Evolutionary conservation across 345 rosid species (phyloP).

Genomic region (Brassica rapa): DNA sequence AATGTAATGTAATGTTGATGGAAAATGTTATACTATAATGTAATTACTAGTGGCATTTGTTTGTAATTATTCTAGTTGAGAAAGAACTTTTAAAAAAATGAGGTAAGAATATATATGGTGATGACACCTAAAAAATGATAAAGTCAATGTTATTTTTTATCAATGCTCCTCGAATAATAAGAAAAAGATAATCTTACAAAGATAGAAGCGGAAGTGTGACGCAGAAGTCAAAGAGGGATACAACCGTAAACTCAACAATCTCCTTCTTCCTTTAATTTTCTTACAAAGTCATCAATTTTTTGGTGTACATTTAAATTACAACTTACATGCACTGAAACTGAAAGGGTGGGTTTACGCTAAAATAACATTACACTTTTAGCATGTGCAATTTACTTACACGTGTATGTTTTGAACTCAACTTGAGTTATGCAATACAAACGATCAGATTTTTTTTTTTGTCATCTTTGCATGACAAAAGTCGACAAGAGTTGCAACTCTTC

Average conservation of each 20-base stretch:
- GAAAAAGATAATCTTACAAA: neutral
- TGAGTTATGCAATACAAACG: neutral
- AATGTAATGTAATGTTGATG: too few relatives aligned
- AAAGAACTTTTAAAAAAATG: too few relatives aligned
- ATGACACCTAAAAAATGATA: too few relatives aligned
- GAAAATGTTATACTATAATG: too few relatives aligned
- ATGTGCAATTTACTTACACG: neutral
- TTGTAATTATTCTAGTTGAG: too few relatives aligned
- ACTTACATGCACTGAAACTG: neutral
- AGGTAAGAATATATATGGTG: too few relatives aligned
- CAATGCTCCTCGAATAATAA: too few relatives aligned
- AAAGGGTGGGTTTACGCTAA: neutral
- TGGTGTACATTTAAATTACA: neutral
- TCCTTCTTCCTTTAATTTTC: neutral
- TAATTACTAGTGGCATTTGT: too few relatives aligned
- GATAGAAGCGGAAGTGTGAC: conserved; percentile 17
- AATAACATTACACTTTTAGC: neutral
- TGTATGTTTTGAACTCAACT: neutral
- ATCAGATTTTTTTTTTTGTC: neutral
- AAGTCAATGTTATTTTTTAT: too few relatives aligned
- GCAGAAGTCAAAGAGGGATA: conserved; percentile 22
- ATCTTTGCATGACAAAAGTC: neutral
- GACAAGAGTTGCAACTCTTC: neutral
- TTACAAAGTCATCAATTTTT: neutral
- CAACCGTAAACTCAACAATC: conserved; percentile 11